These are phyloP conservation scores for Phytophthora macrochlamydospora DNA, from an alignment of 352 stramenopile genomes.

Conservation along the genomic window DNA sequence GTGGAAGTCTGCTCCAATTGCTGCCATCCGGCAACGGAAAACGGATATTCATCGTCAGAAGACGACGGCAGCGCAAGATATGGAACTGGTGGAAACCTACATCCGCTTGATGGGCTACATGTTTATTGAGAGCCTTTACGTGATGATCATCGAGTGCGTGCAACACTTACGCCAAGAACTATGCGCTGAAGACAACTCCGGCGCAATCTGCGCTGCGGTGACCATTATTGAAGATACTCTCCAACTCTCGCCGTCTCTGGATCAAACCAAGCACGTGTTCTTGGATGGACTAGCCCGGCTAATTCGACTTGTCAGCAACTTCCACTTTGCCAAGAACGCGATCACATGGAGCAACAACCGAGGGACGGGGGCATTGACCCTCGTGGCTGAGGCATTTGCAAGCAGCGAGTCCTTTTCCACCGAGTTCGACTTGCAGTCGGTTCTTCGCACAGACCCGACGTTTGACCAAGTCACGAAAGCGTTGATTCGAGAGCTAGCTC, in stretches of 20 bases:
- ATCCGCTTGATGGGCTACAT: slow-evolving; percentile 74
- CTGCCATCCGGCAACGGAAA: slow-evolving; percentile 42
- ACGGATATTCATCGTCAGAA: slow-evolving; percentile 40
- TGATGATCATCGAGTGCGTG: slow-evolving; percentile 62
- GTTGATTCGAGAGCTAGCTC: slow-evolving; percentile 35
- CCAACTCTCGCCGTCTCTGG: slow-evolving; percentile 44
- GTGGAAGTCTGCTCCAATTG: slow-evolving; percentile 71
- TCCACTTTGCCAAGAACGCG: slow-evolving; percentile 70
- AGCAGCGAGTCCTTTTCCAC: slow-evolving; percentile 19
- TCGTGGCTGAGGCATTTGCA: slow-evolving; percentile 39
- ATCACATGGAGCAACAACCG: slow-evolving; percentile 60
- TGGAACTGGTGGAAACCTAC: slow-evolving; percentile 51
- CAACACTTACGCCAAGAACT: slow-evolving; percentile 42
- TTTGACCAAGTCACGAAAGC: slow-evolving; percentile 49
- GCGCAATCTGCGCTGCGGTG: slow-evolving; percentile 55
- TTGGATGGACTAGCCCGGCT: slow-evolving; percentile 56
- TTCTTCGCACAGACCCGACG: slow-evolving; percentile 42
- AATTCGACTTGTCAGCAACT: slow-evolving; percentile 62
- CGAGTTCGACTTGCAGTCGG: slow-evolving; percentile 55
- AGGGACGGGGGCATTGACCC: slow-evolving; percentile 40
- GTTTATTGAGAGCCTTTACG: slow-evolving; percentile 70
- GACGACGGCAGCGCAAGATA: slow-evolving; percentile 49
- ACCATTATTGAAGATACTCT: slow-evolving; percentile 47
- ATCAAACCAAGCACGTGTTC: slow-evolving; percentile 58
- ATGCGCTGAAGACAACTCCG: slow-evolving; percentile 39